phyloP scores from a whole-genome alignment of 768 basidiomycete genomes.

The Tricholoma bakamatsutake region DNA sequence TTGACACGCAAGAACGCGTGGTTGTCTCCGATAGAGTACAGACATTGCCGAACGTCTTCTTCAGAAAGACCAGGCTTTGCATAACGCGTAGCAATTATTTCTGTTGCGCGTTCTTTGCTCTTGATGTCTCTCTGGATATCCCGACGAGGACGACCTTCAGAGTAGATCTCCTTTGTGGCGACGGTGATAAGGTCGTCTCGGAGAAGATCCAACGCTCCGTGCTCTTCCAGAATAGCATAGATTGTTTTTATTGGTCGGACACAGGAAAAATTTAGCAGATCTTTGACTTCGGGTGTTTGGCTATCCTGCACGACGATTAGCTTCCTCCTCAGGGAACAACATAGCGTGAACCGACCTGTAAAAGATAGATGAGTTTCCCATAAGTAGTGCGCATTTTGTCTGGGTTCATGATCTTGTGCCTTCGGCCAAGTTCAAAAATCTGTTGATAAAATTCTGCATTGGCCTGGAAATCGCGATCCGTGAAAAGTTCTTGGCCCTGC shows the following conservation, averaged over 20 bases:
- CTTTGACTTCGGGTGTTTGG: conserved; percentile 75
- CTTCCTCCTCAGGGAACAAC: not conserved
- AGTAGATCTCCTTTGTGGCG: conserved; percentile 79
- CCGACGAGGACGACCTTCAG: conserved; percentile 64
- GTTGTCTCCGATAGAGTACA: conserved; percentile 88
- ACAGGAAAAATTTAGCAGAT: conserved; percentile 74
- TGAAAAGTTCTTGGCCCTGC: conserved; percentile 80
- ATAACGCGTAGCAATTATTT: conserved; percentile 62
- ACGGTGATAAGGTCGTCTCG: conserved; percentile 69
- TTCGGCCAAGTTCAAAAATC: conserved; percentile 76
- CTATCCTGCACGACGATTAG: conserved; percentile 54
- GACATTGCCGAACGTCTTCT: conserved; percentile 68
- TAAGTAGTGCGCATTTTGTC: conserved; percentile 90
- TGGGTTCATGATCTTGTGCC: conserved; percentile 90
- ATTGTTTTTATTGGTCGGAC: conserved; percentile 76
- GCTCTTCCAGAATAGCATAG: conserved; percentile 56
- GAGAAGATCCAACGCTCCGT: conserved; percentile 60
- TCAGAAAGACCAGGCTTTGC: conserved; percentile 50
- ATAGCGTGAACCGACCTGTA: conserved; percentile 48
- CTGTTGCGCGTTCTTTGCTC: conserved; percentile 80
- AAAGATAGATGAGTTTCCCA: conserved; percentile 78
- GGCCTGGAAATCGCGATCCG: conserved; percentile 72
- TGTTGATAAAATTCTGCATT: conserved; percentile 78
- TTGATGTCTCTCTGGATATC: conserved; percentile 85
- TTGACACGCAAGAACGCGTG: conserved; percentile 84